These are phyloP conservation scores for Lepidium aucheri DNA, from an alignment of 345 rosid species.

Conservation along the genomic window DNA sequence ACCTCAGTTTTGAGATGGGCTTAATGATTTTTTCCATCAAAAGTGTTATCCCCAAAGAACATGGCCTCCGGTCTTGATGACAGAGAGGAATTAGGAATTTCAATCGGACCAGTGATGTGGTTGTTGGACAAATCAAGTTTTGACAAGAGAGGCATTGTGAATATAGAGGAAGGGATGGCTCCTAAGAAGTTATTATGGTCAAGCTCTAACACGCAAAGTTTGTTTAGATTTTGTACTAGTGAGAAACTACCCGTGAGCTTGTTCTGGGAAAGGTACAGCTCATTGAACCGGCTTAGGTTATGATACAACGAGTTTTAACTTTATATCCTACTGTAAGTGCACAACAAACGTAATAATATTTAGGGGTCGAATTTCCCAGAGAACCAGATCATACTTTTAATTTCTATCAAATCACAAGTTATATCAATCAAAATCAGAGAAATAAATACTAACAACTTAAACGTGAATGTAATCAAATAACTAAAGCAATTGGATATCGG, in stretches of 20 bases:
- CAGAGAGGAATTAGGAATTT: background rate
- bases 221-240: background rate
- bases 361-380: too few relatives aligned
- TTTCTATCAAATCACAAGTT: too few relatives aligned
- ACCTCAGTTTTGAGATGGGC: too few relatives aligned
- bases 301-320: too few relatives aligned
- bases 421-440: too few relatives aligned
- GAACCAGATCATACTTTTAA: too few relatives aligned
- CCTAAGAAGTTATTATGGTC: background rate
- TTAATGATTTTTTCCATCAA: background rate
- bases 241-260: conserved; percentile 9
- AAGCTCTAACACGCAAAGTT: background rate
- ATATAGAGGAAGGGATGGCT: background rate
- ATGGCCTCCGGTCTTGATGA: background rate
- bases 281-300: background rate
- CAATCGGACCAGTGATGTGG: background rate
- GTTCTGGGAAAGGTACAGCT: background rate
- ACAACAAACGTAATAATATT: too few relatives aligned
- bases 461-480: too few relatives aligned
- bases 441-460: too few relatives aligned
- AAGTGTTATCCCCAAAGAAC: background rate
- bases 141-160: background rate
- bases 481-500: too few relatives aligned
- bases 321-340: too few relatives aligned
- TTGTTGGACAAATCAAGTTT: background rate